Percentiles rank a stretch among this genome's conserved stretches.
These are phyloP conservation scores for Hericium rajendrae DNA, from an alignment of 768 basidiomycete genomes.

Conservation along the genomic window DNA sequence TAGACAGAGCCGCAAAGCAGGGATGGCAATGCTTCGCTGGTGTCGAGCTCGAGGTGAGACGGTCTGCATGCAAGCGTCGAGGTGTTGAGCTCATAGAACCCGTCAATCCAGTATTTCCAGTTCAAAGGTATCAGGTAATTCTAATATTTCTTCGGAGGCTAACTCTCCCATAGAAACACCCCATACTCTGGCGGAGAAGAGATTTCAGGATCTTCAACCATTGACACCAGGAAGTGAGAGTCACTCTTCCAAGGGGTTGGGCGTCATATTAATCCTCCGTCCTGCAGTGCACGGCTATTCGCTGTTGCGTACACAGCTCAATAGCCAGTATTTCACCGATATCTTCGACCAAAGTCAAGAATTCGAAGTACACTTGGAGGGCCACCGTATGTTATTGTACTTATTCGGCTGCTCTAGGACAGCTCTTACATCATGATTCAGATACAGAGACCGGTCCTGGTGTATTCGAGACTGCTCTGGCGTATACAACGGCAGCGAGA, in stretches of 20 bases:
- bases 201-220: slow-evolving; percentile 62
- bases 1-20: slow-evolving; percentile 35
- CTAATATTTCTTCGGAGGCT: neutral
- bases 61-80: neutral
- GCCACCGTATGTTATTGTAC: slow-evolving; percentile 48
- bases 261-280: neutral
- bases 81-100: neutral
- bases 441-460: slow-evolving; percentile 93
- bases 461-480: slow-evolving; percentile 78
- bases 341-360: slow-evolving; percentile 65
- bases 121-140: slow-evolving; percentile 55
- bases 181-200: slow-evolving; percentile 63
- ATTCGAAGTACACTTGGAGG: slow-evolving; percentile 80
- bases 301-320: slow-evolving; percentile 80
- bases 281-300: slow-evolving; percentile 92
- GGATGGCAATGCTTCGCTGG: slow-evolving; percentile 72
- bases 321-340: slow-evolving; percentile 82
- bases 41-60: slow-evolving; percentile 82
- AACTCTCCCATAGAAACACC: slow-evolving; percentile 58
- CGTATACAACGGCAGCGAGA: slow-evolving; percentile 66
- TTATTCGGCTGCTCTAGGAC: neutral
- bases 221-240: slow-evolving; percentile 86
- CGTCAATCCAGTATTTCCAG: slow-evolving; percentile 62
- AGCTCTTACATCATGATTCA: slow-evolving; percentile 18
- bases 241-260: neutral